Base-by-base conservation (phyloP, 208 protist genomes). In the Trypanosoma cruzi region DNA sequence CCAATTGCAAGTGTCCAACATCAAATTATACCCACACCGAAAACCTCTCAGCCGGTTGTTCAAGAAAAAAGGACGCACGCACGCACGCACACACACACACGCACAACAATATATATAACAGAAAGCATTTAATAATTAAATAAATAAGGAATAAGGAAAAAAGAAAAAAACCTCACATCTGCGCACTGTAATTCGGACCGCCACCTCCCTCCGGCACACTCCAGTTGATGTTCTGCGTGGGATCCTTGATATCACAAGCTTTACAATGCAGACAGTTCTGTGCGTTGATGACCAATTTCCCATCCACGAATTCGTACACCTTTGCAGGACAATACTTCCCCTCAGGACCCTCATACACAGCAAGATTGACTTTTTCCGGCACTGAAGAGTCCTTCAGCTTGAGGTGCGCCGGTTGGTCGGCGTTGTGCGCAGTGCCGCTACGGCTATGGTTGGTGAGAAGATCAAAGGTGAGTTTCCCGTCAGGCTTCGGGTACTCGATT, bases 181-280 rank as follows among this genome's bases (percentile, higher is more conserved):
- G 82, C 4, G 77, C 82, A 58, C 86, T 81, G 66, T 96, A 96
- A 73, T 93, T 93, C 16, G 90, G 90, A 31, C 90, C 90, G 63
- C 90, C 90, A 32, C 85, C 78, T 37, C 90, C 96, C 85, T 99
- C 98, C 1, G 98, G 98, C 34, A 97, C 89, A 24, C 76, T 89
- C 94, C 96, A 99, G 72, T 99, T 84, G 63, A 99, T 99, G 75
- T 99, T 99, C 84, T 99, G 95, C 16, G 80, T 96, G 34, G 98
- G 97, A 75, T 98, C 97, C 75, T 99, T 99, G 68, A 99, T 99
- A 74, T 99, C 97, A 80, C 98, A 99, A 18, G 98, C 96, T 85
- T 99, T 99, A 89, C 98, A 99, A 86, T 99, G 98, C 13, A 99
- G 80, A 84, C 98, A 99, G 79, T 99, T 99, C 79, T 98, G 96